phyloP scores from a whole-genome alignment of 1,284 basidiomycete genomes.

The Cerrena zonata region DNA sequence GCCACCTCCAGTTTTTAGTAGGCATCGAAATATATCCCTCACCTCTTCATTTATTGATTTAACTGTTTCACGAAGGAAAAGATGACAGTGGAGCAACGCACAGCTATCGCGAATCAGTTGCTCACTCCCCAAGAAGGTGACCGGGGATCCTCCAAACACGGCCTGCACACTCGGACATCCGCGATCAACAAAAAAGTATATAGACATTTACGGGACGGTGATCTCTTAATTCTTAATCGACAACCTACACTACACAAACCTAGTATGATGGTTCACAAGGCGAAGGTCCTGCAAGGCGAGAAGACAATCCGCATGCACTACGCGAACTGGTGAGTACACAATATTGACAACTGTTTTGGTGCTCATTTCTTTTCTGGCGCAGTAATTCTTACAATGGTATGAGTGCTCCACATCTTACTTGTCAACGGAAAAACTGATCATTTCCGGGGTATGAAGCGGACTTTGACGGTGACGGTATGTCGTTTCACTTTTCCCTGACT shows the following conservation, averaged over 20 bases:
- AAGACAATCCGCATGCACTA: slow-evolving; percentile 99
- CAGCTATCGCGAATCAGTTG: slow-evolving; percentile 95
- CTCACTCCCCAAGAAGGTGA: slow-evolving; percentile 84
- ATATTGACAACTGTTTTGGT: not conserved
- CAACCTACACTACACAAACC: slow-evolving; percentile 99
- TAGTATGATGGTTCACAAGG: slow-evolving; percentile 99
- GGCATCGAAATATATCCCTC: too few relatives aligned
- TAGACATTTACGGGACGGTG: slow-evolving; percentile 90
- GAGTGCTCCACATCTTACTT: slow-evolving; percentile 17
- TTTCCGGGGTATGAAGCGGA: slow-evolving; percentile 58
- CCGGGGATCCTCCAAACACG: slow-evolving; percentile 43
- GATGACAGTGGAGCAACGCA: slow-evolving; percentile 81
- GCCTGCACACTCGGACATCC: slow-evolving; percentile 65
- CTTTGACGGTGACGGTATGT: slow-evolving; percentile 92
- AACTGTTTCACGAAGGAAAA: slow-evolving; percentile 56
- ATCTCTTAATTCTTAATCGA: slow-evolving; percentile 93
- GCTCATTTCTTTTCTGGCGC: slow-evolving; percentile 4
- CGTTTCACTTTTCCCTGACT: slow-evolving; percentile 1
- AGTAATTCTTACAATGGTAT: slow-evolving; percentile 96
- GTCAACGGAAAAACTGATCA: slow-evolving; percentile 14
- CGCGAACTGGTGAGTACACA: slow-evolving; percentile 80
- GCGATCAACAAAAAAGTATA: slow-evolving; percentile 96
- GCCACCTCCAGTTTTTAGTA: slow-evolving; percentile 77
- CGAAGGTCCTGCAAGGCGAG: slow-evolving; percentile 88
- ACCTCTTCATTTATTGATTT: not conserved